These are phyloP conservation scores for Russula sp. DNA, from an alignment of 768 basidiomycete species.

Conservation along the genomic window DNA sequence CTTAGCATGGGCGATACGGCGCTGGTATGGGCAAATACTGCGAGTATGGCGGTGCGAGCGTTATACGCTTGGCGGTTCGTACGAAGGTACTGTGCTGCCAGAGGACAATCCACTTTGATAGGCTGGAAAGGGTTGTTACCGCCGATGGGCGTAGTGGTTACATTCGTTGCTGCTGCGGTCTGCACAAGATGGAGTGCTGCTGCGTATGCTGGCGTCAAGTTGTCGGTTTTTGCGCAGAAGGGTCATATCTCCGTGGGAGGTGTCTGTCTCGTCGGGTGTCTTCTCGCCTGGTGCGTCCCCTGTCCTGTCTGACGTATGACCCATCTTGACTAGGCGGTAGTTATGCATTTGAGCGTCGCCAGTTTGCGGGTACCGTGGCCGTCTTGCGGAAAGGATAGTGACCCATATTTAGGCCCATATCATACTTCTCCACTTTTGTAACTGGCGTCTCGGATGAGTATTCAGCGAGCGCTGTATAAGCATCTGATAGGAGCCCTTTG, in stretches of 20 bases:
- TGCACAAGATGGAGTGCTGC: constrained; percentile 28
- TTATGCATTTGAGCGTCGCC: not conserved
- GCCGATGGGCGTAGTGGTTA: constrained; percentile 25
- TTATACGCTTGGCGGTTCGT: constrained; percentile 52
- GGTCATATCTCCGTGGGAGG: constrained; percentile 29
- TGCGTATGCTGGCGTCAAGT: constrained; percentile 16
- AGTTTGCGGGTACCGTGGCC: constrained; percentile 2
- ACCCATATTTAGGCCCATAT: not conserved
- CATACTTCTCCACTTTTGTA: not conserved
- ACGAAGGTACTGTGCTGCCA: constrained; percentile 39
- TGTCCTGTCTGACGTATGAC: not conserved
- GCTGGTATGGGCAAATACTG: constrained; percentile 71
- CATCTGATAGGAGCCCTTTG: not conserved
- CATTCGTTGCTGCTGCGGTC: constrained; percentile 27
- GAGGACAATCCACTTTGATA: constrained; percentile 21
- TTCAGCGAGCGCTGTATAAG: not conserved
- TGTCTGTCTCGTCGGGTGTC: constrained; percentile 20
- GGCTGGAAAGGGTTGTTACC: constrained; percentile 27
- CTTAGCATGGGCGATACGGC: constrained; percentile 55
- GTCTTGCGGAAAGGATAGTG: constrained; percentile 1
- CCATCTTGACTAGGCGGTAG: not conserved
- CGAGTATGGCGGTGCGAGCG: constrained; percentile 59
- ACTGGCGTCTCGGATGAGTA: not conserved
- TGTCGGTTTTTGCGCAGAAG: constrained; percentile 26
- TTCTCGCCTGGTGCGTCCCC: constrained; percentile 4